These are phyloP conservation scores for Gynostemma pentaphyllum DNA, from an alignment of 306 rosid genomes.

Conservation along the genomic window DNA sequence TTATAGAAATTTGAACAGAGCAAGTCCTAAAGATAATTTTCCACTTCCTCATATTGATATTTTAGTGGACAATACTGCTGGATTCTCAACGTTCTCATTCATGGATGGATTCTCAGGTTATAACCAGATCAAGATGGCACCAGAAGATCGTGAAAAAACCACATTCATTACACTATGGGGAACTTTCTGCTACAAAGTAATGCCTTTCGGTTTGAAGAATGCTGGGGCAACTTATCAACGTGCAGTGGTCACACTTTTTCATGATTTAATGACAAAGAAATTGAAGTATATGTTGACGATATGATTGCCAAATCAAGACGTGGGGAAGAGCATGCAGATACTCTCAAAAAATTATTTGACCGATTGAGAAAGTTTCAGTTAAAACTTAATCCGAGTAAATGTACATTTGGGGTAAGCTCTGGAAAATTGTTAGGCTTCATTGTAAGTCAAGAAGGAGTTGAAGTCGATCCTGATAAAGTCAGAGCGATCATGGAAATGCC, in stretches of 20 bases:
- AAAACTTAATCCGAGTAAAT: too few species aligned
- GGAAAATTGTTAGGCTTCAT: too few species aligned
- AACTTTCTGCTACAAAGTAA: background rate
- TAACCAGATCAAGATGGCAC: background rate
- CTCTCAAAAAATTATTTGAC: too few species aligned
- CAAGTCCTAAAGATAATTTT: background rate
- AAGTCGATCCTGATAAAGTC: too few species aligned
- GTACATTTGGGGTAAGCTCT: too few species aligned
- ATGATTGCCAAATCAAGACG: too few species aligned
- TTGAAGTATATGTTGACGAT: background rate
- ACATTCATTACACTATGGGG: background rate
- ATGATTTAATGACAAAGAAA: background rate
- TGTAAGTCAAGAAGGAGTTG: too few species aligned
- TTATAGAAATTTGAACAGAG: too few species aligned
- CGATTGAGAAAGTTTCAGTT: too few species aligned
- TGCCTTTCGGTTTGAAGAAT: background rate
- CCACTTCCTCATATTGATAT: background rate
- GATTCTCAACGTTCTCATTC: background rate
- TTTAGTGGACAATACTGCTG: background rate
- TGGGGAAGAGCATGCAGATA: too few species aligned
- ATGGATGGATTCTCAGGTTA: background rate
- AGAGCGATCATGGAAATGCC: too few species aligned
- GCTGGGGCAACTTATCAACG: background rate
- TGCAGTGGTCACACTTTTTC: background rate
- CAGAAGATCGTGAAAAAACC: background rate